A percentile compares a stretch with the other conserved stretches of the same genome.
These are phyloP conservation scores for Mortierella sp. DNA, from an alignment of 371 early-diverging fungal genomes.

Conservation along the genomic window DNA sequence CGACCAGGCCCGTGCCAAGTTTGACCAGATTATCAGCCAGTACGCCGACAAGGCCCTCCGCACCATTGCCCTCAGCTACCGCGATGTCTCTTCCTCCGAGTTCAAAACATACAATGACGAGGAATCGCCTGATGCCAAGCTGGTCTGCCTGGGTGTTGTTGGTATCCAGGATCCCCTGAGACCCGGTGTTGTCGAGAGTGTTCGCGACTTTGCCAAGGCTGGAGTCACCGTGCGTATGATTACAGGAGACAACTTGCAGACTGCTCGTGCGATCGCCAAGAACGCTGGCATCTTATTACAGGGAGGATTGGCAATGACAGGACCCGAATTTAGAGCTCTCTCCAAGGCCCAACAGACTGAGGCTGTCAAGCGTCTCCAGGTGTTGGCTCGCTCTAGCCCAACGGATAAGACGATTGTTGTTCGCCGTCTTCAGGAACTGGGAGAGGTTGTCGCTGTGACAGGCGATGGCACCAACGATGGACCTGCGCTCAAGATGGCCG, in stretches of 20 bases:
- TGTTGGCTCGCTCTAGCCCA: constrained; percentile 94
- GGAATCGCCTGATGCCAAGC: constrained; percentile 70
- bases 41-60: constrained; percentile 91
- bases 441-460: constrained; percentile 96
- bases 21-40: constrained; percentile 71
- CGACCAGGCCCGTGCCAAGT: constrained; percentile 60
- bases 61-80: constrained; percentile 89
- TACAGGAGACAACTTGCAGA: constrained; percentile 95
- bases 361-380: constrained; percentile 88
- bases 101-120: constrained; percentile 61
- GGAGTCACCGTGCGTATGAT: constrained; percentile 97
- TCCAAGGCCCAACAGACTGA: constrained; percentile 83
- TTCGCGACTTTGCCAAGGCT: constrained; percentile 84
- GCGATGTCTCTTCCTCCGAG: constrained; percentile 66
- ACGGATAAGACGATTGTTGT: constrained; percentile 96
- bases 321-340: constrained; percentile 88
- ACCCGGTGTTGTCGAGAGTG: constrained; percentile 88
- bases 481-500: constrained; percentile 95
- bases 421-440: constrained; percentile 83
- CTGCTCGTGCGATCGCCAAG: constrained; percentile 91
- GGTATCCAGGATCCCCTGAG: constrained; percentile 96
- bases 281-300: constrained; percentile 89
- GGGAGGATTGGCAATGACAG: constrained; percentile 89
- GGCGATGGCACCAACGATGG: constrained; percentile 99
- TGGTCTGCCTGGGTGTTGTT: constrained; percentile 85